Evolutionary conservation across 495 filamentous ascomycete species (phyloP).

Genomic region (Penicillium daleae): DNA sequence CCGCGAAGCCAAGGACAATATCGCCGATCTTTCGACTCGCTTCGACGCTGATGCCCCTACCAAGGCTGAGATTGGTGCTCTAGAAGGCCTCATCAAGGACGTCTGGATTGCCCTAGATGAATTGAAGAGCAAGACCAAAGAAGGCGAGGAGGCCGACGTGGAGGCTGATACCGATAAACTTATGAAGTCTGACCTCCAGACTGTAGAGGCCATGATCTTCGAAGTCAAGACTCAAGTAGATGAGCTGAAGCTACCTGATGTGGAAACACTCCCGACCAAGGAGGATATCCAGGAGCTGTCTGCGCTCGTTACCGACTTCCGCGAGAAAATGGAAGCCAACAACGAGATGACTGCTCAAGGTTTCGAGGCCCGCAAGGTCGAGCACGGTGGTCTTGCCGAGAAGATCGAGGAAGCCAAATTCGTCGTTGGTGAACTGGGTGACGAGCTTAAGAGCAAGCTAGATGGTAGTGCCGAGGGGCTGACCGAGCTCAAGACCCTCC

Average conservation of each 20-base stretch:
- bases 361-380: conserved; percentile 75
- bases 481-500: conserved; percentile 58
- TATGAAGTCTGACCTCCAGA: conserved; percentile 77
- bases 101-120: conserved; percentile 75
- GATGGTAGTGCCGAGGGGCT: conserved; percentile 60
- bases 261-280: conserved; percentile 65
- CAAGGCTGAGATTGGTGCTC: conserved; percentile 74
- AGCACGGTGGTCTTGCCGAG: conserved; percentile 61
- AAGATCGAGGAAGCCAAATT: conserved; percentile 62
- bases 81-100: conserved; percentile 77
- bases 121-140: conserved; percentile 62
- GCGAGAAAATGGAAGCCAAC: conserved; percentile 67
- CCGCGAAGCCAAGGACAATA: conserved; percentile 68
- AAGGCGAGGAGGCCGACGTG: conserved; percentile 57
- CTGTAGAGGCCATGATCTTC: conserved; percentile 73
- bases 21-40: conserved; percentile 61
- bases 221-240: conserved; percentile 79
- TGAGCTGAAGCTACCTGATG: conserved; percentile 67
- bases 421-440: conserved; percentile 71
- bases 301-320: conserved; percentile 70
- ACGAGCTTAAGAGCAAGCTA: conserved; percentile 66
- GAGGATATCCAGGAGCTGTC: conserved; percentile 66
- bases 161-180: conserved; percentile 66
- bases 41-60: conserved; percentile 65
- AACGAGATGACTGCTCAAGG: conserved; percentile 75